phyloP scores from a whole-genome alignment of 352 stramenopile species.

The Globisporangium heterothallicum region DNA sequence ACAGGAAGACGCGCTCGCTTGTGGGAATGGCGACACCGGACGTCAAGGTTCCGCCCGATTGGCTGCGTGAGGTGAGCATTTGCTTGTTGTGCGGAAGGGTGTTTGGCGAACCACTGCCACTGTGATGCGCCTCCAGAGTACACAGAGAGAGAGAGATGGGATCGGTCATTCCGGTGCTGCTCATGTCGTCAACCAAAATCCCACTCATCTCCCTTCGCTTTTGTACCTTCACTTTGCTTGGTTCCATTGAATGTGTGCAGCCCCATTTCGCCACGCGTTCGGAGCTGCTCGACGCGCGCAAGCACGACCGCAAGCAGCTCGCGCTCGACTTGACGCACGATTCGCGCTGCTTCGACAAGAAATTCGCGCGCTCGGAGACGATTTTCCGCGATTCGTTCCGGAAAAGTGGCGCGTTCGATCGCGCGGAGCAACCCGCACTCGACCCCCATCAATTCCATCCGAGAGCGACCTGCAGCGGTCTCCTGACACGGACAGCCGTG shows the following conservation, averaged over 20 bases:
- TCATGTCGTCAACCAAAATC: not conserved
- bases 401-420: slow-evolving; percentile 41
- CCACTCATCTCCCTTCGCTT: not conserved
- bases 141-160: no score
- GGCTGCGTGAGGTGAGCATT: slow-evolving; percentile 34
- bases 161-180: slow-evolving; percentile 5
- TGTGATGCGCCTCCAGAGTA: not conserved
- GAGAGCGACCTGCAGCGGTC: slow-evolving; percentile 27
- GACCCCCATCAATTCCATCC: slow-evolving; percentile 30
- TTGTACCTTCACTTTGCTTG: not conserved
- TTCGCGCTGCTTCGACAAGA: slow-evolving; percentile 7
- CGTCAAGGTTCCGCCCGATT: slow-evolving; percentile 50
- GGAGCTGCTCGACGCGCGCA: slow-evolving; percentile 40
- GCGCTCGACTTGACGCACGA: slow-evolving; percentile 19
- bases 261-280: slow-evolving; percentile 36
- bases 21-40: slow-evolving; percentile 23
- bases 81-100: no score
- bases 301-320: slow-evolving; percentile 33
- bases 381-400: slow-evolving; percentile 46
- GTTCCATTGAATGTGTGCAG: slow-evolving; percentile 9
- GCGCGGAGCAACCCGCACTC: slow-evolving; percentile 15
- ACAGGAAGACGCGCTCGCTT: no score
- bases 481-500: slow-evolving; percentile 32
- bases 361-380: slow-evolving; percentile 38
- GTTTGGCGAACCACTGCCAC: no score